A percentile compares a stretch with the other conserved stretches of the same genome.
Conservation (phyloP, 2,329 filamentous ascomycete species). For the Exophiala sp. region DNA sequence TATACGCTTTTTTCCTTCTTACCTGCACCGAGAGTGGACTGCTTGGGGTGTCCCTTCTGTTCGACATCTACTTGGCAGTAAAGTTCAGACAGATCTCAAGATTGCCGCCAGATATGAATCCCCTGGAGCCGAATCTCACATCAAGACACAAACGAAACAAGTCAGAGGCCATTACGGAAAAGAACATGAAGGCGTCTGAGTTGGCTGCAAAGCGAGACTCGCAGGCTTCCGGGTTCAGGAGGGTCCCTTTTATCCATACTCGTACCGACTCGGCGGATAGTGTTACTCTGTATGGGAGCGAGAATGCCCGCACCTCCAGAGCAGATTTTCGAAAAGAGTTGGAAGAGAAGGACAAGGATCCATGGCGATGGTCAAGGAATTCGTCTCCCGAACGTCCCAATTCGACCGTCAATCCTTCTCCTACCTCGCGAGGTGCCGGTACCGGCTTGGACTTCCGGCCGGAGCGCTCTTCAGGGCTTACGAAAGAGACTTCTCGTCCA, state of each 20-base stretch:
- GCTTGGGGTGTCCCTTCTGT: slow-evolving; percentile 62
- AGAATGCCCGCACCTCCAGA: slow-evolving; percentile 25
- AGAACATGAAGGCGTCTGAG: slow-evolving; percentile 53
- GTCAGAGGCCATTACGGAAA: slow-evolving; percentile 51
- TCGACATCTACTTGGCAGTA: slow-evolving; percentile 69
- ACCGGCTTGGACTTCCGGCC: slow-evolving; percentile 26
- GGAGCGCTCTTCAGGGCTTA: slow-evolving; percentile 23
- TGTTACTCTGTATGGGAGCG: slow-evolving; percentile 23
- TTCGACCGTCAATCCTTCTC: slow-evolving; percentile 30
- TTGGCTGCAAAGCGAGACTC: slow-evolving; percentile 36
- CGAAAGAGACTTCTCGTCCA: slow-evolving; percentile 16
- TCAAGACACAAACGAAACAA: slow-evolving; percentile 72
- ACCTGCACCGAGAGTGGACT: slow-evolving; percentile 59
- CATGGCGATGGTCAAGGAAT: slow-evolving; percentile 27
- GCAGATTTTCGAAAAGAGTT: slow-evolving; percentile 26
- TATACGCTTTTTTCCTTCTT: slow-evolving; percentile 62
- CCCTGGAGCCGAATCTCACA: slow-evolving; percentile 72
- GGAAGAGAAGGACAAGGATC: slow-evolving; percentile 23
- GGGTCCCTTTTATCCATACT: slow-evolving; percentile 75
- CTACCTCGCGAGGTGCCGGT: slow-evolving; percentile 25
- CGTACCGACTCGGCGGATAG: slow-evolving; percentile 59
- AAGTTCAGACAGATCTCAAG: slow-evolving; percentile 75
- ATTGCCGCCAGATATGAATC: slow-evolving; percentile 92
- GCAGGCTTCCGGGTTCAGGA: slow-evolving; percentile 28
- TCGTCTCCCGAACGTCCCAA: slow-evolving; percentile 32